A percentile compares a stretch with the other conserved stretches of the same genome.
phyloP scores from a whole-genome alignment of 2,329 filamentous ascomycete genomes.

The Sarocladium oryzae region DNA sequence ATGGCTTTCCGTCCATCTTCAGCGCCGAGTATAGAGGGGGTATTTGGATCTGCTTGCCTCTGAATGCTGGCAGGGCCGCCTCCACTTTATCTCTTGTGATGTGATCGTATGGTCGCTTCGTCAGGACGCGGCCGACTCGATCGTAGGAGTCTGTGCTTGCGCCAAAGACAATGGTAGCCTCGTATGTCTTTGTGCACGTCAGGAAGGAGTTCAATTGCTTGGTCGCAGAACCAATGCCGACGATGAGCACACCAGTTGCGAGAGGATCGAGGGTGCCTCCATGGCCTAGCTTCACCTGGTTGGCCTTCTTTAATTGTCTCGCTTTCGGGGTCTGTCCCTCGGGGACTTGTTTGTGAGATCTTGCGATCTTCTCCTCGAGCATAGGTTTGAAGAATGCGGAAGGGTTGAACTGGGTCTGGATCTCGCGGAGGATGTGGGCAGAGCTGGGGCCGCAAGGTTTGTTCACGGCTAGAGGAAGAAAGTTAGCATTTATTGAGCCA shows the following conservation, averaged over 20 bases:
- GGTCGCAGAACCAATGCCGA: slow-evolving; percentile 81
- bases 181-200: slow-evolving; percentile 87
- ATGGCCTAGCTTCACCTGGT: slow-evolving; percentile 89
- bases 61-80: slow-evolving; percentile 66
- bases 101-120: slow-evolving; percentile 68
- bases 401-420: slow-evolving; percentile 76
- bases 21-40: slow-evolving; percentile 91
- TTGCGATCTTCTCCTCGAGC: slow-evolving; percentile 50
- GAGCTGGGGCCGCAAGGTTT: slow-evolving; percentile 86
- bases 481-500: not conserved
- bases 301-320: slow-evolving; percentile 46
- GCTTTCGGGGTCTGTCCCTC: slow-evolving; percentile 55
- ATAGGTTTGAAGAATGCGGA: slow-evolving; percentile 75
- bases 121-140: slow-evolving; percentile 73
- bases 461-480: slow-evolving; percentile 63
- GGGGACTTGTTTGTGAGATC: slow-evolving; percentile 17
- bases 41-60: slow-evolving; percentile 79
- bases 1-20: slow-evolving; percentile 85
- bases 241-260: slow-evolving; percentile 85
- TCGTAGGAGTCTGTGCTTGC: slow-evolving; percentile 93
- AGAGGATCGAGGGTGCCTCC: slow-evolving; percentile 92
- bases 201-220: slow-evolving; percentile 76
- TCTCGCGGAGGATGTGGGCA: slow-evolving; percentile 82
- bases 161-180: slow-evolving; percentile 83
- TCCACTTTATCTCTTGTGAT: slow-evolving; percentile 75